Conservation (phyloP, 108 stramenopile species). For the Cyclotella atomus region DNA sequence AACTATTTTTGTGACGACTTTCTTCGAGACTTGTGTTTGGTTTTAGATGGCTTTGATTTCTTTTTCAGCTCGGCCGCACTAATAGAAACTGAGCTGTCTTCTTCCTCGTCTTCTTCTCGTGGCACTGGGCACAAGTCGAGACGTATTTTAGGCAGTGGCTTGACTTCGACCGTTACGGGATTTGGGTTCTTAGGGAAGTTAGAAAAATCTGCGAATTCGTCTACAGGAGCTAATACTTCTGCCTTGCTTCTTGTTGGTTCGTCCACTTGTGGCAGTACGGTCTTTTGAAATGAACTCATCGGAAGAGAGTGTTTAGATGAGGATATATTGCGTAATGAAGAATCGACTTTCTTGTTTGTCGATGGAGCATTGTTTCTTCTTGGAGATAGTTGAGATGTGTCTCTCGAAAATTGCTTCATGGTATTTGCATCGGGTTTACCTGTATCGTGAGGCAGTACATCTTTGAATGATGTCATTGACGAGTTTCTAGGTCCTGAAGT, state of each 20-base stretch:
- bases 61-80: conserved; percentile 32
- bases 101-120: conserved; percentile 87
- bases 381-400: conserved; percentile 13
- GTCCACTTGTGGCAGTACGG: conserved; percentile 1
- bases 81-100: conserved; percentile 35
- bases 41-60: conserved; percentile 35
- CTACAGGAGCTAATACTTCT: neutral
- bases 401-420: conserved; percentile 8
- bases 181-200: conserved; percentile 56
- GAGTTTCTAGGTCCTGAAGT: conserved; percentile 9
- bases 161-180: conserved; percentile 83
- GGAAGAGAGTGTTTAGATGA: neutral
- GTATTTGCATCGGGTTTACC: conserved; percentile 9
- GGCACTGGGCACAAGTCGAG: conserved; percentile 86
- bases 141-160: conserved; percentile 86
- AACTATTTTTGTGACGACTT: too few relatives aligned
- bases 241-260: neutral
- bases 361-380: conserved; percentile 29
- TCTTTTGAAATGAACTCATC: conserved; percentile 2
- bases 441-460: conserved; percentile 20
- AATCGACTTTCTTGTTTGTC: conserved; percentile 26
- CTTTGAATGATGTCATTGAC: conserved; percentile 47
- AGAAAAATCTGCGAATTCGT: conserved; percentile 36
- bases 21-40: conserved; percentile 43
- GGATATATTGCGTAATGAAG: conserved; percentile 12